A percentile compares a stretch with the other conserved stretches of the same genome.
These are phyloP conservation scores for Suillus hirtellus DNA, from an alignment of 768 basidiomycete species.

Conservation along the genomic window DNA sequence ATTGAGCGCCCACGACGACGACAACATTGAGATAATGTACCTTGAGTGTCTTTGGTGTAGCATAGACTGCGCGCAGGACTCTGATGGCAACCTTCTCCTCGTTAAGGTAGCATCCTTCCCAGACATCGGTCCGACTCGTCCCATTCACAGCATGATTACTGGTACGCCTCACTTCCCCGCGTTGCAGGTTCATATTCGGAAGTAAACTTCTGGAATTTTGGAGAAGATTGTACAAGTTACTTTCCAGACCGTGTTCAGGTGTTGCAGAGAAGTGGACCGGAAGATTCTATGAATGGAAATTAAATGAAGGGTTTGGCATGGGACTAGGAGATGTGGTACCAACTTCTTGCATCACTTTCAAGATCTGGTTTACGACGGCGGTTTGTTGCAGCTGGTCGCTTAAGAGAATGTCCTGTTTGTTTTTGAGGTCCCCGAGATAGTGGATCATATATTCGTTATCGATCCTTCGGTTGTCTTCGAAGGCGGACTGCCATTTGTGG, in stretches of 20 bases:
- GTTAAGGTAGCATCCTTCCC: constrained; percentile 55
- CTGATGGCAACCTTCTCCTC: constrained; percentile 60
- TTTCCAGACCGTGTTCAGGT: constrained; percentile 43
- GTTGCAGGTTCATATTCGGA: constrained; percentile 49
- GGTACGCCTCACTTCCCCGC: constrained; percentile 54
- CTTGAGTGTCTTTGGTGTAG: constrained; percentile 44
- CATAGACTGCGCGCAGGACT: constrained; percentile 50
- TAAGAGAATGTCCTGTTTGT: constrained; percentile 38
- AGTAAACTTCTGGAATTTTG: constrained; percentile 46
- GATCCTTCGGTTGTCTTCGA: constrained; percentile 36
- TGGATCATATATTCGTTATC: constrained; percentile 47
- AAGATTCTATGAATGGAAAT: constrained; percentile 26
- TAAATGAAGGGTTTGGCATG: not conserved
- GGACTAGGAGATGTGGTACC: not conserved
- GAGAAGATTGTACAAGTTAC: constrained; percentile 52
- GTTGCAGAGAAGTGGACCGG: constrained; percentile 16
- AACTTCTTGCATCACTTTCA: constrained; percentile 54
- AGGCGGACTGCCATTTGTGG: constrained; percentile 49
- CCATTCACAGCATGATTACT: constrained; percentile 53
- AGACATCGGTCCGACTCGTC: constrained; percentile 53
- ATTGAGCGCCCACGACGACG: constrained; percentile 2
- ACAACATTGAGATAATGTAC: constrained; percentile 24
- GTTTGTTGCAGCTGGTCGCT: constrained; percentile 34
- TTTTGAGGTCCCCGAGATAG: constrained; percentile 45
- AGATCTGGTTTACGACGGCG: constrained; percentile 41